Base-by-base conservation (phyloP, 306 rosid species). In the Mimosa pudica region DNA sequence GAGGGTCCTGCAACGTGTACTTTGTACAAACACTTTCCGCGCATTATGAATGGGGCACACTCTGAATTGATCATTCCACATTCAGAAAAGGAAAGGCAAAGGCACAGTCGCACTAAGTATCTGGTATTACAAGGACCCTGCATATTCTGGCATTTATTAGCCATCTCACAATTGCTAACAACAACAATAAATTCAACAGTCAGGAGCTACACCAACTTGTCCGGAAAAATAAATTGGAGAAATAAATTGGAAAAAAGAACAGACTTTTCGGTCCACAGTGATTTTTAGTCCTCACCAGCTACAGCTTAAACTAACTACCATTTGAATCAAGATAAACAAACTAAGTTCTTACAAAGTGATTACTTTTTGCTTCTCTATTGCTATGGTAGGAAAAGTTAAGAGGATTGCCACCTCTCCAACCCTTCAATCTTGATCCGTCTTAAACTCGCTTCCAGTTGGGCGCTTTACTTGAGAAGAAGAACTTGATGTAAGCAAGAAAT, bases 71-170 rank as follows among this genome's bases (percentile, higher is more conserved):
- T 82, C 86, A 84, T 78, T 77, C 82, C 70, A 32, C 47, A 77
- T 35, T 60, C 78, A 85, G 72, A 83, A 66, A 64, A 55, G 67
- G 48, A 83, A 44, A 66, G 49, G 38, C 24, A 78, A 38, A 80
- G 78, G 77, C 79, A 66, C 74, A 78, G 78, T 79, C 65, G 83
- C 83, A 80, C 74, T 38, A 77, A 20, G 64, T 74, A 61, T 82
- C 55, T 75, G 84, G 83, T 71, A 57, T 55, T 55, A 55, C 61
- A 86, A 74, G 88, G 86, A 85, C 88, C 84, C 84, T 81, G 83
- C 89, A 84, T 80, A 86, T 77, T 83, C 87, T 68, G 84, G 88
- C 90, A 89, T 89, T 91, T 92, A 92, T 92, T 92, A 86, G 84
- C 88, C 90, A 88, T 85, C 86, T 85, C 92, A 81, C 88, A 86